Evolutionary conservation across 495 filamentous ascomycete species (phyloP), one percentile per base, ranked within the genome.

Genomic region (Aspergillus ostianus): DNA sequence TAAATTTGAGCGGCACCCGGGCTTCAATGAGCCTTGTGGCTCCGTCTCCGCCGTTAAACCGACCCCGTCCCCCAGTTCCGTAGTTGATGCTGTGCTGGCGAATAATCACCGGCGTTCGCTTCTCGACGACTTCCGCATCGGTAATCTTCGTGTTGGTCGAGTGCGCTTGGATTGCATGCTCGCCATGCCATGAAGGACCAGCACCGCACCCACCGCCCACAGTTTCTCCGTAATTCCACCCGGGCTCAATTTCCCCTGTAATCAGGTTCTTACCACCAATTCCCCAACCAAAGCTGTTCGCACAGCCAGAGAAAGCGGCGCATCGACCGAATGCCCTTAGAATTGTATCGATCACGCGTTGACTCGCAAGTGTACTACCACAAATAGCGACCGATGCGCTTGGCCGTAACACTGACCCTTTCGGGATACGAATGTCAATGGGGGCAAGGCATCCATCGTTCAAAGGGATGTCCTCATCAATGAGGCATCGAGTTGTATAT

Each of bases 131-230:
- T 64, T 98, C 94, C 0, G 91, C 82, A 74, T 98, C 94, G 1
- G 94, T 98, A 68, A 98, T 98, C 1, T 94, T 86, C 7, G 94
- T 98, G 72, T 98, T 98, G 18, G 94, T 98, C 93, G 97, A 98
- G 73, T 98, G 93, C 23, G 86, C 88, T 68, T 98, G 94, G 49
- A 98, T 91, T 48, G 93, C 94, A 52, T 83, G 87, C 7, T 92
- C 92, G 45, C 94, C 94, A 56, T 90, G 82, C 94, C 94, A 98
- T 36, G 83, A 82, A 1, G 89, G 84, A 0, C 93, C 93, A 0
- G 94, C 94, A 54, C 94, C 94, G 61, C 85, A 89, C 8, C 94
- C 94, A 29, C 94, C 94, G 3, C 93, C 92, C 67, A 97, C 96
- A 1, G 93, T 97, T 75, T 97, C 93, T 75, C 97, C 97, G 80